These are phyloP conservation scores for Elsinoe batatas DNA, from an alignment of 2,329 filamentous ascomycete genomes.

Conservation along the genomic window DNA sequence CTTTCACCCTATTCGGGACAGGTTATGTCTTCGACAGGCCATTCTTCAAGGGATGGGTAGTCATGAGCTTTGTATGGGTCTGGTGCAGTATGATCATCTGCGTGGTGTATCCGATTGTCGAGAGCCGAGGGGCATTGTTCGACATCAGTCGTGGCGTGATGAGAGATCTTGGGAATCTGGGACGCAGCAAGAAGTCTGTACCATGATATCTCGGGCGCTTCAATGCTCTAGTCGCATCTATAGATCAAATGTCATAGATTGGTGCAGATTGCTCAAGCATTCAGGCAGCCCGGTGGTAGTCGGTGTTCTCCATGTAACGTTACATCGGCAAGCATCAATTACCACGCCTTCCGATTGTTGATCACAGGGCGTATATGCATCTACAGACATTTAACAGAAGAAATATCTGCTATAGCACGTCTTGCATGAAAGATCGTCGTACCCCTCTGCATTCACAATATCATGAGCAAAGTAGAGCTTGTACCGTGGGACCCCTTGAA, in stretches of 20 bases:
- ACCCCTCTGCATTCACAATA: neutral
- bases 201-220: neutral
- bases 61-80: slow-evolving; percentile 35
- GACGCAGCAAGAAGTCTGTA: neutral
- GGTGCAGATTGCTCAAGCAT: neutral
- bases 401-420: too few species aligned
- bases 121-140: neutral
- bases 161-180: neutral
- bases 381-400: neutral
- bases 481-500: slow-evolving; percentile 8
- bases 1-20: slow-evolving; percentile 30
- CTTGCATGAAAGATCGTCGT: too few species aligned
- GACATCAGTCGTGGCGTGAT: neutral
- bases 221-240: neutral
- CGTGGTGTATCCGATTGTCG: slow-evolving; percentile 33
- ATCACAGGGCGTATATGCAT: neutral
- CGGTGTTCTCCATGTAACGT: too few species aligned
- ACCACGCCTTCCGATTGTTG: neutral
- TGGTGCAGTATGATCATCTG: slow-evolving; percentile 32
- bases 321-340: neutral
- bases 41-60: slow-evolving; percentile 35
- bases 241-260: neutral
- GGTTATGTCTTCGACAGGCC: slow-evolving; percentile 32
- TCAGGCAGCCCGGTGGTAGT: too few species aligned
- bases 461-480: slow-evolving; percentile 5